These are phyloP conservation scores for Ministeria vibrans DNA, from an alignment of 78 protist species.

Conservation along the genomic window DNA sequence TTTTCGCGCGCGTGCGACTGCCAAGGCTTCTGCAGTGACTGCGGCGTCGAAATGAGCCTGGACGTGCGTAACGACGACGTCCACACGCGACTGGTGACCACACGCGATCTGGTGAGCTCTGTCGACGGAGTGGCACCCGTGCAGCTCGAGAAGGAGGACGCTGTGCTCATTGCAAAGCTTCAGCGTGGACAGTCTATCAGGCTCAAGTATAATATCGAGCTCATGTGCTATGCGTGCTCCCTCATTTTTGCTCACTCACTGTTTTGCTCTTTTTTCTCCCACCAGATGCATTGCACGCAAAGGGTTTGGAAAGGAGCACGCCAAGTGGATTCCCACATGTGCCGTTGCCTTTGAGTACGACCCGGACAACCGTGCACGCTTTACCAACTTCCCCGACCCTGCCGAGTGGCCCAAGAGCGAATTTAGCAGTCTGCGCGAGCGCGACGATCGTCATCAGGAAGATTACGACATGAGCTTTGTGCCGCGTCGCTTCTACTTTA, in stretches of 20 bases:
- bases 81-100: no score
- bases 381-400: constrained; percentile 25
- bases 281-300: not conserved
- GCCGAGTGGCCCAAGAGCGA: constrained; percentile 15
- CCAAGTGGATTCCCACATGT: constrained; percentile 15
- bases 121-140: not conserved
- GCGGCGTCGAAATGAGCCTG: not conserved
- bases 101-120: not conserved
- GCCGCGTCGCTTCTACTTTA: not conserved
- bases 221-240: not conserved
- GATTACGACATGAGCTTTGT: not conserved
- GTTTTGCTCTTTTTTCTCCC: no score
- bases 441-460: not conserved
- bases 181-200: not conserved
- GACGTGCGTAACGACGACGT: not conserved
- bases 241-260: no score
- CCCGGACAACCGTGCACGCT: constrained; percentile 56
- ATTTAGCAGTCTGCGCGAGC: not conserved
- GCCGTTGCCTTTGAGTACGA: not conserved
- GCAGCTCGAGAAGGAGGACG: not conserved
- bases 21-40: not conserved
- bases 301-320: not conserved
- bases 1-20: not conserved
- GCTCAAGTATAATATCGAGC: not conserved
- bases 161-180: not conserved